Base-by-base conservation (phyloP, 345 rosid species). In the Acer yangbiense region DNA sequence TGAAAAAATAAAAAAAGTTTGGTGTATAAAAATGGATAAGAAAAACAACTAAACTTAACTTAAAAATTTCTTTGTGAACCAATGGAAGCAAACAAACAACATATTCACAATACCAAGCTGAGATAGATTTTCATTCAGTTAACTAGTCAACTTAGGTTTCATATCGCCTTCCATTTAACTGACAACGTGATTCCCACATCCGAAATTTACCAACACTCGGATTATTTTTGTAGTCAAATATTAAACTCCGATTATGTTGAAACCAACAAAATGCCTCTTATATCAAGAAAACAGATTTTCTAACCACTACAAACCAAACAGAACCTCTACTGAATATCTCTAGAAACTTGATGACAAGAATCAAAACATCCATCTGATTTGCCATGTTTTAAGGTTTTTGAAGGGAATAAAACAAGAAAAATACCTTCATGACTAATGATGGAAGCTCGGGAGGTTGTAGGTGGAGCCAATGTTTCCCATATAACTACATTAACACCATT, bases 391-490 rank as follows among this genome's bases (percentile, higher is more conserved):
- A 62, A 66, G n/a, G 43, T 27, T 35, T 48, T 3, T 58, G 60
- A 46, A 17, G 18, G 52, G n/a, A 20, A 18, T 35, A 13, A 41
- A 23, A n/a, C 3, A 35, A 9, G 9, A 8, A 68, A 77, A 76
- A 75, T 72, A 95, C 98, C 98, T 88, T 95, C 94, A 87, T 95
- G 98, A 81, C 98, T 89, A 68, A 81, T 76, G 80, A 91, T 88
- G 68, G 95, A 89, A 77, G 98, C 98, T 65, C 82, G 93, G 5
- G 97, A 90, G 68, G 92, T 90, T 77, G 94, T 82, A 55, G 98
- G 92, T 4, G 97, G 98, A 83, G 98, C 98, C 83, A 91, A 81
- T 60, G 97, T 93, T 82, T 95, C 98, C 98, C 98, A 95, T 72
- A 95, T 79, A 69, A 95, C 95, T 52, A 89, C 97, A 85, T 93